Evolutionary conservation across 495 filamentous ascomycete species (phyloP), one percentile per base, ranked within the genome.

Genomic region (Daldinia bambusicola): DNA sequence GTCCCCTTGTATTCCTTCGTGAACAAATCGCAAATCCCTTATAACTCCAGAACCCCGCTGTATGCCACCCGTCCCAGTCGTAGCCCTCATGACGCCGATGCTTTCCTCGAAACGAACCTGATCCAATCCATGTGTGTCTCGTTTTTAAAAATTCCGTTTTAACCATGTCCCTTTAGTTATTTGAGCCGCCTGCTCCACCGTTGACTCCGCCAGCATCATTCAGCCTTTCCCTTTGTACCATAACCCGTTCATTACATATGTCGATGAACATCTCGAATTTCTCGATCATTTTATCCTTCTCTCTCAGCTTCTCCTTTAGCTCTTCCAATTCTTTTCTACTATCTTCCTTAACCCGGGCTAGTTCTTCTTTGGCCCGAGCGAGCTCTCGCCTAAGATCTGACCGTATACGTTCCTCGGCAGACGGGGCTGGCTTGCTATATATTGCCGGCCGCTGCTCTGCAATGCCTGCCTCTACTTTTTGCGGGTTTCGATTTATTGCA

Each of bases 231-330:
- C 82, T 75, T 66, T 82, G 83, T 18, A 85, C 80, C 78, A 88
- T 87, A 36, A 86, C 85, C 48, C 85, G 79, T 72, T 85, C 81
- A 60, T 88, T 88, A 76, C 84, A 87, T 50, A 88, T 85, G 69
- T 88, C 85, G 70, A 88, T 86, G 58, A 88, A 88, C 81, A 86
- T 84, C 73, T 88, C 85, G 69, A 88, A 88, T 72, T 83, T 85
- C 56, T 79, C 71, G 30, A 88, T 88, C 61, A 84, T 80, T 70
- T 83, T 83, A 61, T 87, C 83, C 74, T 87, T 88, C 56, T 84
- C 80, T 26, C 74, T 76, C 26, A 88, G 41, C 65, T 83, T 81
- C 38, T 78, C 80, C 57, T 81, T 82, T 32, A 88, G 74, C 2
- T 82, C 79, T 6, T 83, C 84, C 32, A 88, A 78, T 68, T 86